Base-by-base conservation (phyloP, 2,329 filamentous ascomycete genomes). In the Alternaria conjuncta region DNA sequence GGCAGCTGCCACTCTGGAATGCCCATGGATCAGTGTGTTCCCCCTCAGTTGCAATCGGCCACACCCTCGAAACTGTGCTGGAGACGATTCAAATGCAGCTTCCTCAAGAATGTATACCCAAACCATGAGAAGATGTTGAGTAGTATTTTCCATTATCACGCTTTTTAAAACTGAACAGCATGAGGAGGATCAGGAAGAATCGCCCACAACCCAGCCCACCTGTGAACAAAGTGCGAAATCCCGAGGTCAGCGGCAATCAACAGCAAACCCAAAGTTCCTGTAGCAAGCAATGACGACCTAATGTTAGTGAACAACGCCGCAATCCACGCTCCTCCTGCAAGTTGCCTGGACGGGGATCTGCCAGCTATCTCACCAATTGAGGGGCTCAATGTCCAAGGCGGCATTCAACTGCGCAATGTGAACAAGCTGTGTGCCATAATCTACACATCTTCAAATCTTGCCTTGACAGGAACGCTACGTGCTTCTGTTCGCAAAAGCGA, bases 401-500 rank as follows among this genome's bases (percentile, higher is more conserved):
- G 13, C 7, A 6, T 36, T 4, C 0, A 15, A 36, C 7, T 36
- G 30, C 3, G 6, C 30, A 9, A 10, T 36, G 32, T 0, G 32
- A 41, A n/a, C 15, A n/a, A n/a, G 2, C 13, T n/a, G 32, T 9
- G 32, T 36, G 7, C 32, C 4, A 36, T 8, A 2, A 36, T 3
- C 13, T n/a, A 36, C 32, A 36, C 1, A 0, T 36, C 13, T 36
- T 5, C 32, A n/a, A 0, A 36, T 36, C 2, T 36, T 36, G 32
- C 32, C 5, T n/a, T 1, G 1, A 36, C 3, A 0, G 32, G 1
- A 15, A 32, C 11, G 6, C 3, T 13, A 13, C 5, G 12, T 30
- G 12, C 0, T 30, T 15, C 30, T 8, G 7, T 36, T 10, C 32
- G 0, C 15, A 5, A n/a, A 41, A n/a, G 15, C 8, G 32, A 36